These are phyloP conservation scores for Alternaria ethzedia DNA, from an alignment of 2,329 filamentous ascomycete genomes.

Conservation along the genomic window DNA sequence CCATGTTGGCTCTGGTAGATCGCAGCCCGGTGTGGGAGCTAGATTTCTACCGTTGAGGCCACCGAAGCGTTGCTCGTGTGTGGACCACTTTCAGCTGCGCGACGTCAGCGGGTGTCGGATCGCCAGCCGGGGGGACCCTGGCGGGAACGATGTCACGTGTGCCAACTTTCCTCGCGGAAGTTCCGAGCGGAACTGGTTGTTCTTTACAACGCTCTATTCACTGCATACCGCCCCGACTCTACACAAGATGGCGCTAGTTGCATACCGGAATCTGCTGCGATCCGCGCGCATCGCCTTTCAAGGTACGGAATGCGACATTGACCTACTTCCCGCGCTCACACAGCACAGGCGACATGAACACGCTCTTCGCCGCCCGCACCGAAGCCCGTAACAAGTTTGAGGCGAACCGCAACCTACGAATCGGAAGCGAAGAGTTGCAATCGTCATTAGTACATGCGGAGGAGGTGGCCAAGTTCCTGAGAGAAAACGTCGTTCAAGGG, in stretches of 20 bases:
- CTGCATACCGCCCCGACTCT: constrained; percentile 18
- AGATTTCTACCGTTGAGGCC: constrained; percentile 25
- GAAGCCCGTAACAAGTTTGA: constrained; percentile 79
- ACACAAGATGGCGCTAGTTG: constrained; percentile 67
- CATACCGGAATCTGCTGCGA: constrained; percentile 82
- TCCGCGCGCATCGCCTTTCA: constrained; percentile 83
- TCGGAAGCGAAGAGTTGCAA: constrained; percentile 64
- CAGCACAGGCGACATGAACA: constrained; percentile 68
- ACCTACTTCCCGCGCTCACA: background rate
- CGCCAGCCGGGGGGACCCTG: constrained; percentile 27
- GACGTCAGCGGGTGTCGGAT: constrained; percentile 33
- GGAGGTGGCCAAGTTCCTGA: constrained; percentile 79
- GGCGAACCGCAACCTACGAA: constrained; percentile 65
- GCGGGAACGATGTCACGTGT: constrained; percentile 27
- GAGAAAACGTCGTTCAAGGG: constrained; percentile 89
- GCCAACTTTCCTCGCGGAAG: constrained; percentile 27
- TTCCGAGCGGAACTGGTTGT: constrained; percentile 11
- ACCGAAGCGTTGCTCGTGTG: constrained; percentile 36
- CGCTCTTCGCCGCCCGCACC: constrained; percentile 72
- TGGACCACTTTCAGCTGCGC: constrained; percentile 12
- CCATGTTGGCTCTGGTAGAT: constrained; percentile 61
- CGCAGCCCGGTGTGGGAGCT: constrained; percentile 36
- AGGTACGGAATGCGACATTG: constrained; percentile 59
- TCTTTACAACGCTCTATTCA: background rate
- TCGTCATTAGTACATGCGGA: constrained; percentile 78